phyloP scores from a whole-genome alignment of 495 filamentous ascomycete species.

The Talaromyces ruber region DNA sequence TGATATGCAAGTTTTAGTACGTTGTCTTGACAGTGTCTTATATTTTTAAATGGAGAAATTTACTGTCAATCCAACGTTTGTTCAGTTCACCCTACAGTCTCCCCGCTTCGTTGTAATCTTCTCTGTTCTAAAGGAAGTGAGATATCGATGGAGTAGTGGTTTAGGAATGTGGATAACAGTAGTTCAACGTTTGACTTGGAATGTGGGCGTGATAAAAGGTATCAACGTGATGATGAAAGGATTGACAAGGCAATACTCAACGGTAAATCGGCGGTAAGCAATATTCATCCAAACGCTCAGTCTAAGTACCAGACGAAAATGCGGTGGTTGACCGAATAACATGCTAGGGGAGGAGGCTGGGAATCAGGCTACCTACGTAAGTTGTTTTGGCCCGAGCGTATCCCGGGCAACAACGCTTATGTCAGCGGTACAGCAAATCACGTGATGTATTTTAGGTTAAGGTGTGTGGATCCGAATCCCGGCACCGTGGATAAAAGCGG shows the following conservation, averaged over 20 bases:
- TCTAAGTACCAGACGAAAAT: neutral
- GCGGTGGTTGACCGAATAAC: constrained; percentile 2
- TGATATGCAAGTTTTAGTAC: neutral
- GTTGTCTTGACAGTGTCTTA: neutral
- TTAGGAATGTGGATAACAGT: neutral
- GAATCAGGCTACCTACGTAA: neutral
- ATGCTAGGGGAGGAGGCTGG: neutral
- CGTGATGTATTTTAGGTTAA: neutral
- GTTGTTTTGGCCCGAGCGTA: neutral
- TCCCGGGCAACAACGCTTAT: neutral
- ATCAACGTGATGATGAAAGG: neutral
- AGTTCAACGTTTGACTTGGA: neutral
- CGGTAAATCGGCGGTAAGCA: neutral
- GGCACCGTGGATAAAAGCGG: neutral
- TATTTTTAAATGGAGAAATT: neutral
- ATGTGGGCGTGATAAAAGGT: neutral
- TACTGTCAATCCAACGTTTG: neutral
- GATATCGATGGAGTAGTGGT: neutral
- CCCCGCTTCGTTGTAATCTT: neutral
- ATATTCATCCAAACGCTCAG: neutral
- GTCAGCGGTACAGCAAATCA: neutral
- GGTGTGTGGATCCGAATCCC: constrained; percentile 1
- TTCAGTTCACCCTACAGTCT: neutral
- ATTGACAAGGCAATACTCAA: neutral
- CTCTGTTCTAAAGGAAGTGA: neutral